Evolutionary conservation across 805 yeast genomes (phyloP).

Genomic region (Soucietia sequanensis): DNA sequence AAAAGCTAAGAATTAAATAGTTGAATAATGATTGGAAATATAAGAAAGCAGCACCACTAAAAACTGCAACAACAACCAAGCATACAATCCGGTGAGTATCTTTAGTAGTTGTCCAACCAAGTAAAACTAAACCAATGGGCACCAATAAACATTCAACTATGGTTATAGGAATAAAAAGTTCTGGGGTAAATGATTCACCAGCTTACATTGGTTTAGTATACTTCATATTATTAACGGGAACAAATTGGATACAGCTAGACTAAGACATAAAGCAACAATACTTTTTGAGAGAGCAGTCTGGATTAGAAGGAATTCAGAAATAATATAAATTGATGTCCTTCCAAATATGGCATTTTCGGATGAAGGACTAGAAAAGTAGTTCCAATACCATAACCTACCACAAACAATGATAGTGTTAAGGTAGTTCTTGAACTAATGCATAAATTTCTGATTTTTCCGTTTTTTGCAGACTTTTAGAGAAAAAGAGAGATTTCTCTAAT

Average conservation of each 20-base stretch:
- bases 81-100: constrained; percentile 51
- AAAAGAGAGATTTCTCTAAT: too few relatives aligned
- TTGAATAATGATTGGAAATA: constrained; percentile 53
- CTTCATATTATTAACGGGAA: constrained; percentile 21
- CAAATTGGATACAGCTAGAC: too few relatives aligned
- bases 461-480: too few relatives aligned
- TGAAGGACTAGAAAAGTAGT: constrained; percentile 59
- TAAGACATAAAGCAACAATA: too few relatives aligned
- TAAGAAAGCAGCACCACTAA: constrained; percentile 38
- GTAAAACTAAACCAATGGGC: constrained; percentile 44
- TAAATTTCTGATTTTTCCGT: too few relatives aligned
- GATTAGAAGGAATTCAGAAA: constrained; percentile 47
- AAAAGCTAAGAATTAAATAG: constrained; percentile 50
- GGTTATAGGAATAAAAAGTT: constrained; percentile 41
- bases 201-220: constrained; percentile 20
- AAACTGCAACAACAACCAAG: constrained; percentile 41
- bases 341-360: constrained; percentile 56
- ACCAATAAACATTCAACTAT: constrained; percentile 40
- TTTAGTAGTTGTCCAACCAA: constrained; percentile 49
- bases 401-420: constrained; percentile 53
- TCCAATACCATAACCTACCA: constrained; percentile 61
- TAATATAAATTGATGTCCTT: constrained; percentile 48
- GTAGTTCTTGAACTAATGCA: too few relatives aligned
- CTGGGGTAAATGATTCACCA: constrained; percentile 34
- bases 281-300: constrained; percentile 61